Base-by-base conservation (phyloP, 805 yeast species). In the Myxozyma sirexii region DNA sequence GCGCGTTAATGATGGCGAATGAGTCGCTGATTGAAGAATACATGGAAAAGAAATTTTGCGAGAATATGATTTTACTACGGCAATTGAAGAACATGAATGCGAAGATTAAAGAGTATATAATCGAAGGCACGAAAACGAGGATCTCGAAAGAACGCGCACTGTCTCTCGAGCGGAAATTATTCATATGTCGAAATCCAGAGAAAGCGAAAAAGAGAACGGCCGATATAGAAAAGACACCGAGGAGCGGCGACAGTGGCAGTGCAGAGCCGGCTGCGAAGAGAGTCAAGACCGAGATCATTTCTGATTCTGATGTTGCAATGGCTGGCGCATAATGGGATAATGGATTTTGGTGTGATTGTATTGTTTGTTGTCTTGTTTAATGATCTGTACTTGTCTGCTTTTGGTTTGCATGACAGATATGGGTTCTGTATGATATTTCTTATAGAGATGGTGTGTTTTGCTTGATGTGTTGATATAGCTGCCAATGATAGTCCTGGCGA, bases 1-100 rank as follows among this genome's bases (percentile, higher is more conserved):
- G 97, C 0, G 90, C 94, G 15, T 78, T 92, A 70, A 83, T 87
- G 75, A 79, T 81, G 55, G 82, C 80, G 13, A 88, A 90, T 72
- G 83, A 80, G 63, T 82, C 80, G 24, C 74, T 88, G 39, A 82
- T 88, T 1, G 83, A 82, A 56, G 79, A 83, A 63, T 92, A 92
- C 73, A 74, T 93, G 64, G 80, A 80, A 64, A 78, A 80, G 65
- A 89, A 88, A 71, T 86, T 86, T 65, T 76, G 79, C 7, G 70
- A 63, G 3, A 57, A 64, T 45, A 55, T 64, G 6, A 48, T 62
- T 23, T 59, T 68, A n/a, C 66, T 70, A 27, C 62, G 61, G 17
- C 62, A 60, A 24, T 61, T 69, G 4, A 45, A 31, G 15, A 24
- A 29, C n/a, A 49, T 39, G 27, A 43, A 23, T 12, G 24, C 8